Evolutionary conservation across 1,139 yeast species (phyloP).

Genomic region (Geotrichum phurueaensis): DNA sequence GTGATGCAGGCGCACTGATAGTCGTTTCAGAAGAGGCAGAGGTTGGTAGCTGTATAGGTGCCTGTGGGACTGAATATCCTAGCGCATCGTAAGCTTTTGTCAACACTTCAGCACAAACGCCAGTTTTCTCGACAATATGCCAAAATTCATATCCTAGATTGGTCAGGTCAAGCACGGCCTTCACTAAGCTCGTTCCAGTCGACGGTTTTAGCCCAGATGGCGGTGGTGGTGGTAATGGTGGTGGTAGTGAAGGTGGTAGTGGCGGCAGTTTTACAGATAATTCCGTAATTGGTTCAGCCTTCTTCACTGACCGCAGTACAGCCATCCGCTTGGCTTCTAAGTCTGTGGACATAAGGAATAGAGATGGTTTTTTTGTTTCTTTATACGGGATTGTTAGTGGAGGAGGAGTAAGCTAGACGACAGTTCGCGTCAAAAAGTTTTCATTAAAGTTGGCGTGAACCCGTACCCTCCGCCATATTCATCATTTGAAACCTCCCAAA

Average conservation of each 20-base stretch:
- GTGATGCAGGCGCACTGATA: not conserved
- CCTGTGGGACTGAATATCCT: slow-evolving; percentile 5
- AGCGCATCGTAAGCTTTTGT: not conserved
- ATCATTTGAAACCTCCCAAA: not conserved
- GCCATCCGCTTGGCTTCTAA: slow-evolving; percentile 17
- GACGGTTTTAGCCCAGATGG: not conserved
- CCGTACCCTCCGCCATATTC: not conserved
- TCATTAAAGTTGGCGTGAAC: not conserved
- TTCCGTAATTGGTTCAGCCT: not conserved
- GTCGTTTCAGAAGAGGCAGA: not conserved
- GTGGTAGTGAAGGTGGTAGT: not conserved
- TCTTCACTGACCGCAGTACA: slow-evolving; percentile 9
- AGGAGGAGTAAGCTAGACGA: not conserved
- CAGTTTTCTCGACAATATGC: slow-evolving; percentile 5
- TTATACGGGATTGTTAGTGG: not conserved
- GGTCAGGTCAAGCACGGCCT: slow-evolving; percentile 6
- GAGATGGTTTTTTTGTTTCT: not conserved
- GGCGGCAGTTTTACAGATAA: not conserved
- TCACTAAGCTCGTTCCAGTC: not conserved
- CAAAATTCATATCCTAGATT: slow-evolving; percentile 6
- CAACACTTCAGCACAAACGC: slow-evolving; percentile 3
- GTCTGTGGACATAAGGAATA: not conserved
- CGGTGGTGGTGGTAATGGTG: not conserved
- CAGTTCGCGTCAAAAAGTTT: not conserved
- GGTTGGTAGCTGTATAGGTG: not conserved